phyloP scores from a whole-genome alignment of 352 stramenopile genomes.

The Globisporangium lucens region DNA sequence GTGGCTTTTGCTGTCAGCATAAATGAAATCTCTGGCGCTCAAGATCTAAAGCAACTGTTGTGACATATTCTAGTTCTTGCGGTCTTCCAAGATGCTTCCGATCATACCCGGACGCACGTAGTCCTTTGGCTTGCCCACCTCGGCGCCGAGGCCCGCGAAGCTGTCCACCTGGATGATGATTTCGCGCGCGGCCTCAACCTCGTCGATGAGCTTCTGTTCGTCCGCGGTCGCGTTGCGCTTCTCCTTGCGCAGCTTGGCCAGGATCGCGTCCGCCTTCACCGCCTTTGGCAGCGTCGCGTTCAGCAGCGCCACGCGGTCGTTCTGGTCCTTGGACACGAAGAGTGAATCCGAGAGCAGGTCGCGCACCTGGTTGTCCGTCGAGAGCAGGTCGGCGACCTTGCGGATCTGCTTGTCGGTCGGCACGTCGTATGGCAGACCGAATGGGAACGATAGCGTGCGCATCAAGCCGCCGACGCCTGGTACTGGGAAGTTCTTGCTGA shows the following conservation, averaged over 20 bases:
- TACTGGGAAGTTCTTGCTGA: constrained; percentile 96
- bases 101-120: constrained; percentile 90
- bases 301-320: constrained; percentile 67
- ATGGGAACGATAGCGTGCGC: constrained; percentile 94
- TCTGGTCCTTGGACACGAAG: constrained; percentile 68
- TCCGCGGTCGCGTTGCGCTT: constrained; percentile 92
- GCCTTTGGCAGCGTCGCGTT: constrained; percentile 79
- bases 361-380: constrained; percentile 68
- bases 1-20: constrained; percentile 6
- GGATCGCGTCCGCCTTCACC: constrained; percentile 92
- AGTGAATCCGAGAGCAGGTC: constrained; percentile 67
- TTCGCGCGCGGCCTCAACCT: constrained; percentile 94
- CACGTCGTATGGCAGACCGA: constrained; percentile 90
- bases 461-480: constrained; percentile 91
- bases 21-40: constrained; percentile 18
- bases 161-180: constrained; percentile 96
- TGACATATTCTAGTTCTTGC: constrained; percentile 29
- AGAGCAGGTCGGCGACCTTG: constrained; percentile 69
- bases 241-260: constrained; percentile 90
- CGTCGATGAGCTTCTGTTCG: constrained; percentile 94
- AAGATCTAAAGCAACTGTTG: neutral
- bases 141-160: constrained; percentile 87
- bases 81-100: constrained; percentile 40
- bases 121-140: constrained; percentile 72
- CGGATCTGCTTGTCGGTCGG: constrained; percentile 88